These are phyloP conservation scores for Nannochloropsis limnetica DNA, from an alignment of 352 stramenopile genomes.

Conservation along the genomic window DNA sequence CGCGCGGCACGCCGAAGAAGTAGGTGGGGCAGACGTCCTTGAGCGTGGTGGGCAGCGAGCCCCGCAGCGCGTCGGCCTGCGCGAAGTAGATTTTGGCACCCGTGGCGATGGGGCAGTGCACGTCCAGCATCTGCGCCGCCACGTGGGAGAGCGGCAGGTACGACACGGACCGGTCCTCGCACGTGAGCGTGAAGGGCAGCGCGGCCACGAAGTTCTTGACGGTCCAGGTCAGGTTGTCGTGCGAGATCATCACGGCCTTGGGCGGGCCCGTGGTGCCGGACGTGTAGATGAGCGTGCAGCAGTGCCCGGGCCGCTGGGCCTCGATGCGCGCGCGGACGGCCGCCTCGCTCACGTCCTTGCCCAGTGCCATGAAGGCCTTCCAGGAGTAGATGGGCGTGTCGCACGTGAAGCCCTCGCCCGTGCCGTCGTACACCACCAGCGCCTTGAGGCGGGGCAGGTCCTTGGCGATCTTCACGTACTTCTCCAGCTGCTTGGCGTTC, in stretches of 20 bases:
- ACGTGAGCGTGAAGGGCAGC: slow-evolving; percentile 38
- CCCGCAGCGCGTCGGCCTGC: slow-evolving; percentile 64
- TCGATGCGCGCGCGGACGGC: slow-evolving; percentile 58
- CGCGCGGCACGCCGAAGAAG: slow-evolving; percentile 71
- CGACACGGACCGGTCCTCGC: slow-evolving; percentile 40
- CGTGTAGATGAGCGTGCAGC: slow-evolving; percentile 75
- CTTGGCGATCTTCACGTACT: slow-evolving; percentile 65
- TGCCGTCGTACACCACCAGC: slow-evolving; percentile 82
- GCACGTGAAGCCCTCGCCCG: slow-evolving; percentile 58
- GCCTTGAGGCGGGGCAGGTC: slow-evolving; percentile 67
- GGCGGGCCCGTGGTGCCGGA: slow-evolving; percentile 81
- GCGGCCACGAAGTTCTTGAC: slow-evolving; percentile 50
- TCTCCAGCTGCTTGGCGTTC: slow-evolving; percentile 78
- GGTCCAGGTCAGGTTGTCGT: slow-evolving; percentile 75
- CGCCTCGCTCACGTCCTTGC: slow-evolving; percentile 58
- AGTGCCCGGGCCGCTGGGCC: slow-evolving; percentile 47
- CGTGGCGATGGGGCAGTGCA: slow-evolving; percentile 53
- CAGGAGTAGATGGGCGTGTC: slow-evolving; percentile 58
- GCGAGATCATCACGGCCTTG: slow-evolving; percentile 91
- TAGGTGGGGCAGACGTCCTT: slow-evolving; percentile 64
- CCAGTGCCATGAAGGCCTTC: slow-evolving; percentile 57
- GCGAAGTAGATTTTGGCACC: slow-evolving; percentile 63
- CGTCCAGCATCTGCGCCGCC: slow-evolving; percentile 55
- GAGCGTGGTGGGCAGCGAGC: slow-evolving; percentile 61
- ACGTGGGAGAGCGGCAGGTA: slow-evolving; percentile 59